Evolutionary conservation across 164 flowering plant species (phyloP).

Genomic region (Houttuynia cordata): DNA sequence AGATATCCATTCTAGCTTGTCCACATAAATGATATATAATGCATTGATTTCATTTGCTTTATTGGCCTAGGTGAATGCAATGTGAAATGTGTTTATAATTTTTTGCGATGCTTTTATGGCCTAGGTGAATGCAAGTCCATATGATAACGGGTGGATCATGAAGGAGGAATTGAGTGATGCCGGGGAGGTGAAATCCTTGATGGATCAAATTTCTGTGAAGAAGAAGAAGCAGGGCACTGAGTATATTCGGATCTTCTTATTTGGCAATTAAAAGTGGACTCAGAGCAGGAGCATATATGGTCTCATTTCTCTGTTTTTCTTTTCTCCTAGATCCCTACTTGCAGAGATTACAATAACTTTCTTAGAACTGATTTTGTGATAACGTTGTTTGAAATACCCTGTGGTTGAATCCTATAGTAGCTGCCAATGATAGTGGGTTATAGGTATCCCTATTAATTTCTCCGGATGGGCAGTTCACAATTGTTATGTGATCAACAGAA

Average conservation of each 20-base stretch:
- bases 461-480: too few species aligned
- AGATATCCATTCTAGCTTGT: too few species aligned
- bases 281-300: not conserved
- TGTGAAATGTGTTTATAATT: not conserved
- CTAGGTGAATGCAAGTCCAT: constrained; percentile 83
- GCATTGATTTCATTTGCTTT: not conserved
- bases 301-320: not conserved
- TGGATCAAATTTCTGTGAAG: constrained; percentile 93
- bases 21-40: too few species aligned
- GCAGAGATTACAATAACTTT: too few species aligned
- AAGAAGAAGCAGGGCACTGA: constrained; percentile 67
- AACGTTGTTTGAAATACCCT: too few species aligned
- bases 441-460: too few species aligned
- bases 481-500: too few species aligned
- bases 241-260: not conserved
- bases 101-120: not conserved
- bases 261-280: not conserved
- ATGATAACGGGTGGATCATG: constrained; percentile 84
- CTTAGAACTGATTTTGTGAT: too few species aligned
- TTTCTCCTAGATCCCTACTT: not conserved
- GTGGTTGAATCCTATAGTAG: too few species aligned
- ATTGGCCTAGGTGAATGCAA: too few species aligned
- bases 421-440: too few species aligned
- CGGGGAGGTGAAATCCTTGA: constrained; percentile 47
- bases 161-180: constrained; percentile 60